Conservation (phyloP, 2,329 filamentous ascomycete genomes). For the Aspergillus transmontanensis region DNA sequence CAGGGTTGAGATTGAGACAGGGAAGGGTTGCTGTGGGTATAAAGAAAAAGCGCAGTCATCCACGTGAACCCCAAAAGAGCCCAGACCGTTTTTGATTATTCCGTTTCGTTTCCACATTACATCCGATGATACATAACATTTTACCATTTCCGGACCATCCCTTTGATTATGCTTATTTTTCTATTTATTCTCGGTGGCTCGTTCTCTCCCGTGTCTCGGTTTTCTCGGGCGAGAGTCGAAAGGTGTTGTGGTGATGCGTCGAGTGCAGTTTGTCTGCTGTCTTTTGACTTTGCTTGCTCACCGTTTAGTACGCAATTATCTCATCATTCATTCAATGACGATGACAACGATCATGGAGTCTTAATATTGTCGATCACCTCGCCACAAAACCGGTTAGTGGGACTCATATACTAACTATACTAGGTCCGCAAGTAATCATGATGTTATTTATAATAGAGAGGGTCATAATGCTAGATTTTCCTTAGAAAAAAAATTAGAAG, state of each 20-base stretch:
- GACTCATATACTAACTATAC: background rate
- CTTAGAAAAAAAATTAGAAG: background rate
- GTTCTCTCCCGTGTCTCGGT: conserved; percentile 12
- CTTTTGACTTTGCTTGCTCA: background rate
- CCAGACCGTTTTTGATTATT: background rate
- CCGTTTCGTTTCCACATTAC: background rate
- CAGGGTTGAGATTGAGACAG: background rate
- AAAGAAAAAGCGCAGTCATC: conserved; percentile 6
- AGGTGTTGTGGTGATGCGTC: background rate
- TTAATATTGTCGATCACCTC: background rate
- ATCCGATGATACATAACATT: conserved; percentile 1
- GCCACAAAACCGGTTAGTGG: background rate
- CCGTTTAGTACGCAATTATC: background rate
- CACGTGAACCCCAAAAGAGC: conserved; percentile 5
- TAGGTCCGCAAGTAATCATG: background rate
- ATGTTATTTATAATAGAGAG: background rate
- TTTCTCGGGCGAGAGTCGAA: conserved; percentile 17
- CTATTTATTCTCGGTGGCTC: background rate
- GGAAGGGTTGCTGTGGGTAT: background rate
- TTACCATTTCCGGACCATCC: conserved; percentile 6
- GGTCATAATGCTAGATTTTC: background rate
- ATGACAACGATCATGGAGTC: background rate
- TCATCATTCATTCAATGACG: background rate
- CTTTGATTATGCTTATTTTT: conserved; percentile 1
- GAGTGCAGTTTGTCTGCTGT: background rate